phyloP scores from a whole-genome alignment of 2,329 filamentous ascomycete genomes.

The Cladorrhinum sp. region DNA sequence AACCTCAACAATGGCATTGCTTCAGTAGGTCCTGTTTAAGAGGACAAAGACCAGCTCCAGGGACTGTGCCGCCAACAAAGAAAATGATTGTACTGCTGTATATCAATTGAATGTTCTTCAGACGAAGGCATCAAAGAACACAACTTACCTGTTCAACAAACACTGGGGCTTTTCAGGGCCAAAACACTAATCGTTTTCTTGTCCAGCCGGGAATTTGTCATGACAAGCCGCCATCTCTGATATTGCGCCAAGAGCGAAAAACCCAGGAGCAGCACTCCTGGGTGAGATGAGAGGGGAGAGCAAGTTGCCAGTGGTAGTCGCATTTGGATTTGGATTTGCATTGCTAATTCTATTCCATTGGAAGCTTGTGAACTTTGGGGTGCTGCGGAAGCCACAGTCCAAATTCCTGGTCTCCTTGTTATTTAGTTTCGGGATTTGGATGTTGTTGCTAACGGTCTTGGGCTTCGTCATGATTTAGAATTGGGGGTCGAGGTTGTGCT shows the following conservation, averaged over 20 bases:
- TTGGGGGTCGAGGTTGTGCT: too few relatives aligned
- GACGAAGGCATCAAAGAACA: not conserved
- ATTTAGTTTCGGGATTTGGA: too few relatives aligned
- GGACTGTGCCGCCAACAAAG: not conserved
- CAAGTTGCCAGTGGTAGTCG: not conserved
- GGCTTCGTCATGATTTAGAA: too few relatives aligned
- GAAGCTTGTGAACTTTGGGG: not conserved
- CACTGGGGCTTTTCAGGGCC: too few relatives aligned
- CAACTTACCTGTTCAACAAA: not conserved
- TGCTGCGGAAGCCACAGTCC: not conserved
- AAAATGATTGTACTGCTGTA: not conserved
- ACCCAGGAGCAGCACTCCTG: not conserved
- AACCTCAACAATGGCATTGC: not conserved
- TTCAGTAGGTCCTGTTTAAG: not conserved
- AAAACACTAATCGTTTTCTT: too few relatives aligned
- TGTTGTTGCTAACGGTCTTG: not conserved
- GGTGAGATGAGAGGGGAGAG: not conserved
- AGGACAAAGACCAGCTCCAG: not conserved
- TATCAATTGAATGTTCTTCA: not conserved
- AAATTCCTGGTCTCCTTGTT: not conserved
- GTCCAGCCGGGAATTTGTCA: too few relatives aligned
- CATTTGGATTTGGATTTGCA: too few relatives aligned
- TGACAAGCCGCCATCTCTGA: too few relatives aligned
- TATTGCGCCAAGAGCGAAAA: not conserved
- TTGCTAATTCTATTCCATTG: not conserved